Conservation (phyloP, 163 green algal species). For the Scenedesmus sp. region DNA sequence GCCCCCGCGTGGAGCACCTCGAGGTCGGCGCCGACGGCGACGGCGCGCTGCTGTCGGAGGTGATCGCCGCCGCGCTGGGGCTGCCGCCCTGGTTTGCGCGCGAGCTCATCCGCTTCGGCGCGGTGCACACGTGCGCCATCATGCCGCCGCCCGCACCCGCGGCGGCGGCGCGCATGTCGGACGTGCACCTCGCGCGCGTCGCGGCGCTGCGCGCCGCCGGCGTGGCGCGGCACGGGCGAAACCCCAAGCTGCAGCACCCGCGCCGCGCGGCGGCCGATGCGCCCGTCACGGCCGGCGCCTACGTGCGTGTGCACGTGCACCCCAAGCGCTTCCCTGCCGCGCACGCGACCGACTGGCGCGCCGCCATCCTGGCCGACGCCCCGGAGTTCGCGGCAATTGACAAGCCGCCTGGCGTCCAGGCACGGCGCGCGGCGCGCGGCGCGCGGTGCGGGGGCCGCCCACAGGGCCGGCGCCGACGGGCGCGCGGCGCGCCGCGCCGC, state of each 20-base stretch:
- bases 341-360: slow-evolving; percentile 60
- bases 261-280: slow-evolving; percentile 31
- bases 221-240: slow-evolving; percentile 6
- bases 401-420: slow-evolving; percentile 80
- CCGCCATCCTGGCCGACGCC: slow-evolving; percentile 52
- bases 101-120: slow-evolving; percentile 72
- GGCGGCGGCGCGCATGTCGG: neutral
- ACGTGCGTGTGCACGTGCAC: slow-evolving; percentile 77
- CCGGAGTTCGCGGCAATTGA: slow-evolving; percentile 70
- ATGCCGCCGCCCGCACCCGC: slow-evolving; percentile 41
- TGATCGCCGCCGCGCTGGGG: slow-evolving; percentile 14
- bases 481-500: too few species aligned
- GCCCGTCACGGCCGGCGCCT: slow-evolving; percentile 50
- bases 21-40: slow-evolving; percentile 16
- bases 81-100: slow-evolving; percentile 27
- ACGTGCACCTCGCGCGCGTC: slow-evolving; percentile 14
- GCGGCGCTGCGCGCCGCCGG: slow-evolving; percentile 8
- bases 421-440: neutral
- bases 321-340: slow-evolving; percentile 79
- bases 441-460: too few species aligned
- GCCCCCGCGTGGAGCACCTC: slow-evolving; percentile 34
- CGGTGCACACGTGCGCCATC: slow-evolving; percentile 73
- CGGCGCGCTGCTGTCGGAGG: slow-evolving; percentile 5
- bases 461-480: too few species aligned
- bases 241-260: slow-evolving; percentile 40